These are phyloP conservation scores for Clarkia xantiana DNA, from an alignment of 345 rosid genomes.

Conservation along the genomic window DNA sequence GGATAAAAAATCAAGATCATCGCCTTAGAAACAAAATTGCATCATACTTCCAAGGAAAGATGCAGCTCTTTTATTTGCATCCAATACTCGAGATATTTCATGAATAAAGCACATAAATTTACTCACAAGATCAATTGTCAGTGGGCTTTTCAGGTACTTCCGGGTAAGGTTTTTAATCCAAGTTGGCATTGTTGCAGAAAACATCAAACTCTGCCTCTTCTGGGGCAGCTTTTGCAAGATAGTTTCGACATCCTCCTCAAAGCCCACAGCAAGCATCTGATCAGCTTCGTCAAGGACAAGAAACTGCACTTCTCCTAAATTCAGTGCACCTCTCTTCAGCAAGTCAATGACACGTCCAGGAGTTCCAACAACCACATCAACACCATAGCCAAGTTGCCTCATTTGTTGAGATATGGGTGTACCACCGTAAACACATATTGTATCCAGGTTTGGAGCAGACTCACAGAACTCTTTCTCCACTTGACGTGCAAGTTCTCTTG, in stretches of 20 bases:
- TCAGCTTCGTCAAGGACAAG: slow-evolving; percentile 93
- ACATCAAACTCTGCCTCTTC: slow-evolving; percentile 82
- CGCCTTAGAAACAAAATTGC: too few species aligned
- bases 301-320: slow-evolving; percentile 65
- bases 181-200: slow-evolving; percentile 94
- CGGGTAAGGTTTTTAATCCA: slow-evolving; percentile 65
- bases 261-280: slow-evolving; percentile 97
- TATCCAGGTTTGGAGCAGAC: slow-evolving; percentile 70
- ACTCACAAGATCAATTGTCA: slow-evolving; percentile 91
- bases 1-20: too few species aligned
- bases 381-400: slow-evolving; percentile 62
- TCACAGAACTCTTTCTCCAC: slow-evolving; percentile 80
- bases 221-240: slow-evolving; percentile 60
- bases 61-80: too few species aligned
- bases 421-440: slow-evolving; percentile 88
- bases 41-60: too few species aligned
- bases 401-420: slow-evolving; percentile 63
- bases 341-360: slow-evolving; percentile 96
- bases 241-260: slow-evolving; percentile 79
- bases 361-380: slow-evolving; percentile 86
- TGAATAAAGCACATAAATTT: too few species aligned
- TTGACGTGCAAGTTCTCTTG: slow-evolving; percentile 89
- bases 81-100: too few species aligned
- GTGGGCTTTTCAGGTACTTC: slow-evolving; percentile 58
- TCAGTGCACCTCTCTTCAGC: slow-evolving; percentile 74